phyloP scores from a whole-genome alignment of 495 filamentous ascomycete species.

The Tuber indicum region DNA sequence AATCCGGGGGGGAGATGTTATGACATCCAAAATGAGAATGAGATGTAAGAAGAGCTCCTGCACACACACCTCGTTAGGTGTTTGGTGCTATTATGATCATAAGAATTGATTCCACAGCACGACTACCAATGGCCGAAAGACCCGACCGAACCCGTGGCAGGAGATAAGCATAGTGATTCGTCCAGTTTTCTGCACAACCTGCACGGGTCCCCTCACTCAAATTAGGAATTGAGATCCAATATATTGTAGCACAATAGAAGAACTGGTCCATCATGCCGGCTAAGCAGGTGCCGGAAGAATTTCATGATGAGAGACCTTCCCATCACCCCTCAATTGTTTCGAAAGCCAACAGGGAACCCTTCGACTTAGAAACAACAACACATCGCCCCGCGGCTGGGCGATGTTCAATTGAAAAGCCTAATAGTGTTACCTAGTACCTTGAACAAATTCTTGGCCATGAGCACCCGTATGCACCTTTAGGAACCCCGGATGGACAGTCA shows the following conservation, averaged over 20 bases:
- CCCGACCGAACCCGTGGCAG: not conserved
- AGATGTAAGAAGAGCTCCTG: not conserved
- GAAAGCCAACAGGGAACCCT: not conserved
- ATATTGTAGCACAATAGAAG: not conserved
- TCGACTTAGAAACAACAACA: not conserved
- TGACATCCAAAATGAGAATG: not conserved
- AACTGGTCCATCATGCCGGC: not conserved
- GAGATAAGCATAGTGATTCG: not conserved
- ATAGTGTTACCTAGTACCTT: not conserved
- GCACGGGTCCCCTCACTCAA: not conserved
- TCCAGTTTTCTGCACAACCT: not conserved
- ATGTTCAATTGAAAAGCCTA: not conserved
- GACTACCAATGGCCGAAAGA: not conserved
- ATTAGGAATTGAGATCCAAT: not conserved
- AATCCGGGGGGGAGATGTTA: conserved; percentile 3
- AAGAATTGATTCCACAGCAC: not conserved
- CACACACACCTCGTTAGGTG: not conserved
- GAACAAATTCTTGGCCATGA: not conserved
- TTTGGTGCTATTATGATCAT: not conserved
- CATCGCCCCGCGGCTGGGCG: not conserved
- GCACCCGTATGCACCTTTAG: not conserved
- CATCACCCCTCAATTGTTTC: not conserved
- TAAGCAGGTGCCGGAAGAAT: not conserved
- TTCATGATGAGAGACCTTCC: not conserved
- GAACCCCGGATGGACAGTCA: not conserved